A percentile compares a stretch with the other conserved stretches of the same genome.
Conservation (phyloP, 2,329 filamentous ascomycete genomes). For the Microascus cirrosus region DNA sequence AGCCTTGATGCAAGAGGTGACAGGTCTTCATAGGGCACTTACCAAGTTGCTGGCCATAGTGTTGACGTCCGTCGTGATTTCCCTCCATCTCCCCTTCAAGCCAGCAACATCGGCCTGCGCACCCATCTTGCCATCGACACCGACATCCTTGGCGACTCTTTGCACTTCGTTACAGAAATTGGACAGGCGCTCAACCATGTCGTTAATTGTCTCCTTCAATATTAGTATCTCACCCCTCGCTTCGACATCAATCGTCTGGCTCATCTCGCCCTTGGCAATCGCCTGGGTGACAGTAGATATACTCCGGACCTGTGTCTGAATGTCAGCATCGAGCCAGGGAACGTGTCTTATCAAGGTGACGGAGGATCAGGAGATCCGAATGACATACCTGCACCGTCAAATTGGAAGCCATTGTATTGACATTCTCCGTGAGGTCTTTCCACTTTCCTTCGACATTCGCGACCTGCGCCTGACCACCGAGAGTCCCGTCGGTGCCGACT, state of each 20-base stretch:
- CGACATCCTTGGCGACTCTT: slow-evolving; percentile 89
- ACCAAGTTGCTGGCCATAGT: slow-evolving; percentile 69
- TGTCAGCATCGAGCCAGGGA: slow-evolving; percentile 60
- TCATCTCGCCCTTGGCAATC: slow-evolving; percentile 92
- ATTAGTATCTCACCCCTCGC: slow-evolving; percentile 91
- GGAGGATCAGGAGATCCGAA: not conserved
- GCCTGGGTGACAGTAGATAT: slow-evolving; percentile 92
- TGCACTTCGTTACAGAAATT: slow-evolving; percentile 96
- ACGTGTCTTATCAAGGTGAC: slow-evolving; percentile 46
- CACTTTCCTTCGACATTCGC: slow-evolving; percentile 95
- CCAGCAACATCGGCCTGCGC: slow-evolving; percentile 91
- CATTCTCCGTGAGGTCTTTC: slow-evolving; percentile 90
- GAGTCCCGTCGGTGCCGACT: slow-evolving; percentile 89
- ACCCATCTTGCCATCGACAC: slow-evolving; percentile 96
- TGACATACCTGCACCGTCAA: slow-evolving; percentile 48
- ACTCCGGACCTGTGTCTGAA: slow-evolving; percentile 60
- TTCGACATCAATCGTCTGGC: slow-evolving; percentile 88
- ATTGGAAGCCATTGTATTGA: slow-evolving; percentile 66
- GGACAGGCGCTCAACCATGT: slow-evolving; percentile 93
- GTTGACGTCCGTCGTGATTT: slow-evolving; percentile 94
- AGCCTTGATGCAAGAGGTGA: not conserved
- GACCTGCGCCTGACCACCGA: slow-evolving; percentile 87
- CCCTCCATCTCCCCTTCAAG: slow-evolving; percentile 90
- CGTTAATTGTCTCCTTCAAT: slow-evolving; percentile 92
- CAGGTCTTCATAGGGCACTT: slow-evolving; percentile 12